Evolutionary conservation across 2,329 filamentous ascomycete species (phyloP).

Genomic region (Aspergillus sp.): DNA sequence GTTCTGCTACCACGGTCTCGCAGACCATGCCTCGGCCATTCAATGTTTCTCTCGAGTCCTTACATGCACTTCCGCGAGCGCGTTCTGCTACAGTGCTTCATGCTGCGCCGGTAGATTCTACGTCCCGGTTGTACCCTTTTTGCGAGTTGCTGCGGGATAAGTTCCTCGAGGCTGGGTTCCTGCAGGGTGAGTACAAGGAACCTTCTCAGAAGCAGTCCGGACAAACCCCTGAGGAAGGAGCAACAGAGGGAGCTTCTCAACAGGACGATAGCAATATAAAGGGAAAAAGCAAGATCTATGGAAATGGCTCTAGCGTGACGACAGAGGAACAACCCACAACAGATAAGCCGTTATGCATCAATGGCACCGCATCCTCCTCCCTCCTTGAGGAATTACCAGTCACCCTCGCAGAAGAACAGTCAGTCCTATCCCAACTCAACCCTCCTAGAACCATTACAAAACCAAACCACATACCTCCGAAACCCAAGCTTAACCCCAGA

Average conservation of each 20-base stretch:
- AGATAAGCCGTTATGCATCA: neutral
- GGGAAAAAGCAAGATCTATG: neutral
- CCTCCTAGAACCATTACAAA: neutral
- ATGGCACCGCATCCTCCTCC: neutral
- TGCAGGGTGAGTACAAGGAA: slow-evolving; percentile 24
- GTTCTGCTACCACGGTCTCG: neutral
- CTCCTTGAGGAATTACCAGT: slow-evolving; percentile 9
- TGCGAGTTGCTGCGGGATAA: slow-evolving; percentile 33
- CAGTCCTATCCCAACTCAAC: neutral
- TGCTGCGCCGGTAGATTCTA: slow-evolving; percentile 33
- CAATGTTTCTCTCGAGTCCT: slow-evolving; percentile 38
- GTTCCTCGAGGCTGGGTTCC: slow-evolving; percentile 40
- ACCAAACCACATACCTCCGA: neutral
- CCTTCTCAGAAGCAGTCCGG: neutral
- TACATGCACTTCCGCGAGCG: slow-evolving; percentile 31
- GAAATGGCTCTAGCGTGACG: neutral
- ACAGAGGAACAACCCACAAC: neutral
- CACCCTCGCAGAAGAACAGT: slow-evolving; percentile 2
- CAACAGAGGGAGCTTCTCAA: neutral
- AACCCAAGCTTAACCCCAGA: slow-evolving; percentile 29
- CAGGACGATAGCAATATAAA: neutral
- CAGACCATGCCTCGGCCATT: slow-evolving; percentile 21
- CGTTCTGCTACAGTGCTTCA: slow-evolving; percentile 35
- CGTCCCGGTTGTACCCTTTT: slow-evolving; percentile 36
- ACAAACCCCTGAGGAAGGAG: neutral